These are phyloP conservation scores for Xylariales sp. DNA, from an alignment of 2,329 filamentous ascomycete species.

Conservation along the genomic window DNA sequence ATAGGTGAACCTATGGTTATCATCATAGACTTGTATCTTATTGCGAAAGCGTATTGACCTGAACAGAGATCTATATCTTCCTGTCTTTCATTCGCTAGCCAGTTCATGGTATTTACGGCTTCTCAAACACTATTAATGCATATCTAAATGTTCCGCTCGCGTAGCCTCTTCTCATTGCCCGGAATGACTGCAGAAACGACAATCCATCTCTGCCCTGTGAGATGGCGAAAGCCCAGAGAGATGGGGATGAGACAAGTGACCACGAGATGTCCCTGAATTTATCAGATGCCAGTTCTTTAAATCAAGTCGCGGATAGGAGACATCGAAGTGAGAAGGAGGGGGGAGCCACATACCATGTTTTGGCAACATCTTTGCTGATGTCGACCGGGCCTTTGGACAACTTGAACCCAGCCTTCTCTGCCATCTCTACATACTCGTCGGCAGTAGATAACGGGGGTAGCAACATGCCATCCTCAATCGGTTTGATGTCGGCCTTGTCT, in stretches of 20 bases:
- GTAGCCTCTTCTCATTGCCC: constrained; percentile 57
- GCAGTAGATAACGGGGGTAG: constrained; percentile 52
- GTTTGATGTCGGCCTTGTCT: constrained; percentile 47
- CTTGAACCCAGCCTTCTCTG: constrained; percentile 42
- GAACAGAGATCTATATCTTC: no score
- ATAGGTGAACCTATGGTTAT: no score
- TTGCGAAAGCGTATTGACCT: no score
- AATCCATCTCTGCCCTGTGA: constrained; percentile 56
- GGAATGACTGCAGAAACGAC: constrained; percentile 56
- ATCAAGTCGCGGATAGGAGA: neutral
- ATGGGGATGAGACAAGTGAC: constrained; percentile 54
- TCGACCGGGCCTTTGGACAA: constrained; percentile 45
- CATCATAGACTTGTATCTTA: no score
- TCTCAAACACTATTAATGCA: constrained; percentile 53
- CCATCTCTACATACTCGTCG: constrained; percentile 47
- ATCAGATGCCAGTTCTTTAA: constrained; percentile 1
- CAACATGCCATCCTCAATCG: constrained; percentile 60
- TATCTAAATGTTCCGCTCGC: constrained; percentile 55
- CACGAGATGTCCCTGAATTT: constrained; percentile 55
- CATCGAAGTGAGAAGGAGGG: constrained; percentile 1
- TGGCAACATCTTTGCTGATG: constrained; percentile 53
- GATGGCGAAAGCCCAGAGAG: constrained; percentile 57
- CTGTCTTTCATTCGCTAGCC: no score
- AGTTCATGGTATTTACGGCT: no score
- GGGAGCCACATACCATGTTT: constrained; percentile 45